phyloP scores from a whole-genome alignment of 306 rosid genomes.

The cucumber (Cucumis sativus) region DNA sequence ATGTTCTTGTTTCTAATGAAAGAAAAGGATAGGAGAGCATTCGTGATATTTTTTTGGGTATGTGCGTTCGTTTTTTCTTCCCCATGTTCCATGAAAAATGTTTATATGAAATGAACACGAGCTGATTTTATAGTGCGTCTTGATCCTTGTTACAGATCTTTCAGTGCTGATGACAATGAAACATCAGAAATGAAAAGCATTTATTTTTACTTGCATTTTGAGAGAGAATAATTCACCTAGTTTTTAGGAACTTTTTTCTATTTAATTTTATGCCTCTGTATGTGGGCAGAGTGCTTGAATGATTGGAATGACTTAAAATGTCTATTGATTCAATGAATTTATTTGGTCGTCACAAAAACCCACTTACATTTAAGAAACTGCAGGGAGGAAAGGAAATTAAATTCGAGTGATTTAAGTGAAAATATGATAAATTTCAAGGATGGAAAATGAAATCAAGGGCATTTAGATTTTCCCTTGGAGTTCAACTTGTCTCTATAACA shows the following conservation, averaged over 20 bases:
- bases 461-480: constrained; percentile 24
- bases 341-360: background rate
- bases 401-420: background rate
- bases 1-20: background rate
- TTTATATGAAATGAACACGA: background rate
- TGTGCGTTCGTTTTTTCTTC: background rate
- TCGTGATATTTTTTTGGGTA: background rate
- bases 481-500: constrained; percentile 26
- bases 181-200: background rate
- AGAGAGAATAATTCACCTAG: background rate
- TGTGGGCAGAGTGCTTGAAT: background rate
- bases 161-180: background rate
- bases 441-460: constrained; percentile 11
- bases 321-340: background rate
- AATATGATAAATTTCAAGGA: background rate
- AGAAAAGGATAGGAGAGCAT: background rate
- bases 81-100: background rate
- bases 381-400: background rate
- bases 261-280: background rate
- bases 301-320: background rate
- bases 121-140: background rate
- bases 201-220: background rate
- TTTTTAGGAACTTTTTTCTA: background rate
- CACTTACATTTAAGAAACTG: background rate
- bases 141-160: background rate